phyloP scores from a whole-genome alignment of 2,329 filamentous ascomycete genomes.

The Xylariaceae sp. region DNA sequence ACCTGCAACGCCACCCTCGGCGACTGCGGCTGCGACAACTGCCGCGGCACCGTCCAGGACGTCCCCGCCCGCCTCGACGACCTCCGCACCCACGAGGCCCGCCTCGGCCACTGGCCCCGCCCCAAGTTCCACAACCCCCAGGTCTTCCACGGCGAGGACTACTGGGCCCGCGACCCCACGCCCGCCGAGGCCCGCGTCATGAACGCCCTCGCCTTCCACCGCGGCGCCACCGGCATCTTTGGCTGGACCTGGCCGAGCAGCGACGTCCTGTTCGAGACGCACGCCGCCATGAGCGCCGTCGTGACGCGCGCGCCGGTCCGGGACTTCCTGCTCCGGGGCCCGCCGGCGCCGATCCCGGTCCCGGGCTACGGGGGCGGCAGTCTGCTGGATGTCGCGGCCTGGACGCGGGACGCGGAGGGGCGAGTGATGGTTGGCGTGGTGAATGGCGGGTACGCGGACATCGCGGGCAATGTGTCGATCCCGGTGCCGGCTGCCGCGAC shows the following conservation, averaged over 20 bases:
- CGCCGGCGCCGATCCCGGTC: constrained; percentile 13
- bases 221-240: constrained; percentile 39
- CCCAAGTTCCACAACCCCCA: constrained; percentile 42
- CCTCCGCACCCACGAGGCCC: constrained; percentile 33
- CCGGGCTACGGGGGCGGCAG: constrained; percentile 24
- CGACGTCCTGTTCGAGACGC: constrained; percentile 30
- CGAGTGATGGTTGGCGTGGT: constrained; percentile 34
- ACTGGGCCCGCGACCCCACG: constrained; percentile 44
- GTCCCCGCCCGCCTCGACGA: constrained; percentile 39
- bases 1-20: constrained; percentile 55
- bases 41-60: constrained; percentile 48
- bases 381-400: constrained; percentile 33
- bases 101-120: constrained; percentile 36
- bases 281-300: constrained; percentile 35
- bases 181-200: constrained; percentile 39
- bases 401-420: constrained; percentile 18
- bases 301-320: constrained; percentile 33
- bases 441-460: constrained; percentile 24
- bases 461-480: constrained; percentile 11
- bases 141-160: constrained; percentile 43
- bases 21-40: constrained; percentile 61
- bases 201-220: constrained; percentile 40
- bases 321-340: constrained; percentile 34
- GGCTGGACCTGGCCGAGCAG: constrained; percentile 43
- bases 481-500: constrained; percentile 11